phyloP scores from a whole-genome alignment of 495 filamentous ascomycete species.

The Friedmanniomyces simplex region DNA sequence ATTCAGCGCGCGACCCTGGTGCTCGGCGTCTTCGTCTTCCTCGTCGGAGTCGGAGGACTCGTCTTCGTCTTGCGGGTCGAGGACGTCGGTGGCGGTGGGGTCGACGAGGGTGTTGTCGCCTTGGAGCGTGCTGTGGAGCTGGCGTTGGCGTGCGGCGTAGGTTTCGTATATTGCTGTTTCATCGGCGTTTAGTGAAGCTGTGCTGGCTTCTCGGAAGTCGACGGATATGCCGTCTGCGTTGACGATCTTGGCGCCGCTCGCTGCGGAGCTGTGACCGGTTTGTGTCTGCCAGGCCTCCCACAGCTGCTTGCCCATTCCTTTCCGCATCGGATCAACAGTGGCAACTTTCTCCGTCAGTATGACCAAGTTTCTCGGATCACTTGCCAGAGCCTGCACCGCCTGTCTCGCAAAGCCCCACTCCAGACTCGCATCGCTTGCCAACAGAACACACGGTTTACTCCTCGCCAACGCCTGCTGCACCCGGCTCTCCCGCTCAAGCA shows the following conservation, averaged over 20 bases:
- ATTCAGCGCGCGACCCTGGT: slow-evolving; percentile 87
- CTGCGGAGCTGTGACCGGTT: background rate
- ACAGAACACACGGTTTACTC: slow-evolving; percentile 54
- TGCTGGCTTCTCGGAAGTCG: slow-evolving; percentile 46
- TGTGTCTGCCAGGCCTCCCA: slow-evolving; percentile 27
- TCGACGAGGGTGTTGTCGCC: slow-evolving; percentile 51
- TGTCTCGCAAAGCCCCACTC: slow-evolving; percentile 94
- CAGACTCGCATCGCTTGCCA: slow-evolving; percentile 79
- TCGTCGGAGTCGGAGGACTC: slow-evolving; percentile 39
- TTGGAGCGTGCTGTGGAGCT: slow-evolving; percentile 67
- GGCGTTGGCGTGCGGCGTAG: slow-evolving; percentile 72
- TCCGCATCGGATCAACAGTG: background rate
- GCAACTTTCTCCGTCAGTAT: slow-evolving; percentile 59
- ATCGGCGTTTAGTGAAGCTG: slow-evolving; percentile 55
- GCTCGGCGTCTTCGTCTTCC: slow-evolving; percentile 67
- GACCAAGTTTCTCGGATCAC: slow-evolving; percentile 67
- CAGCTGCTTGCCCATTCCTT: slow-evolving; percentile 27
- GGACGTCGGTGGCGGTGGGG: slow-evolving; percentile 57
- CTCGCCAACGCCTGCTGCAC: slow-evolving; percentile 52
- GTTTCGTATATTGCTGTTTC: slow-evolving; percentile 79
- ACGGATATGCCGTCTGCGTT: slow-evolving; percentile 54
- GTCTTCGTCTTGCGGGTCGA: slow-evolving; percentile 67
- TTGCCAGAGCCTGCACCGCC: slow-evolving; percentile 62
- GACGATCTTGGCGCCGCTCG: slow-evolving; percentile 30
- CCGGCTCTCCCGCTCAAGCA: slow-evolving; percentile 66